Evolutionary conservation across 345 rosid genomes (phyloP).

Genomic region (Gynandropsis gynandra): DNA sequence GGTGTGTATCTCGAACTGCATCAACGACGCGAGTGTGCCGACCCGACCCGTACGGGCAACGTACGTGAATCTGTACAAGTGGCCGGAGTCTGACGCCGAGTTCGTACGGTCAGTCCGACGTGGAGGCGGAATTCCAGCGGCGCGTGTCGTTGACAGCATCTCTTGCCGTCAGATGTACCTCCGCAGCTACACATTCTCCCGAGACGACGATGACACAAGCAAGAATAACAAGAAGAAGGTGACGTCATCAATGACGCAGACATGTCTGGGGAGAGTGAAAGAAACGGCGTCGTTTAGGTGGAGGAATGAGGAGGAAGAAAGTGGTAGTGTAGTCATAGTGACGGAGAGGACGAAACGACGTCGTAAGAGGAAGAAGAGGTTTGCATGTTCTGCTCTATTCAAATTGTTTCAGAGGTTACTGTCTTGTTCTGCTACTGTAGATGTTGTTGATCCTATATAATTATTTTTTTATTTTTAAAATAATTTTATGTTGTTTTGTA

Average conservation of each 20-base stretch:
- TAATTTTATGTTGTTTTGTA: too few relatives aligned
- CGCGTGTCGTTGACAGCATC: slow-evolving; percentile 66
- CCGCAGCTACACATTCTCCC: slow-evolving; percentile 72
- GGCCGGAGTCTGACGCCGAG: slow-evolving; percentile 76
- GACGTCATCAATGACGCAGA: slow-evolving; percentile 9
- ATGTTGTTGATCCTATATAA: slow-evolving; percentile 29
- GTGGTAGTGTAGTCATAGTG: slow-evolving; percentile 17
- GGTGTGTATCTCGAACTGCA: slow-evolving; percentile 70
- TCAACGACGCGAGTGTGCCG: slow-evolving; percentile 48
- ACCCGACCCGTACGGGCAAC: slow-evolving; percentile 55
- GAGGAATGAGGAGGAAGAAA: slow-evolving; percentile 19
- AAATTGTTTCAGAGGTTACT: slow-evolving; percentile 38
- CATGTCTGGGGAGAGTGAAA: slow-evolving; percentile 38
- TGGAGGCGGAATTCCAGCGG: slow-evolving; percentile 19
- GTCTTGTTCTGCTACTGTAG: slow-evolving; percentile 37
- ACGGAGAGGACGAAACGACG: slow-evolving; percentile 32
- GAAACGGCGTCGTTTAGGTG: slow-evolving; percentile 24
- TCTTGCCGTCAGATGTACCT: slow-evolving; percentile 81
- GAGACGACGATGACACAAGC: slow-evolving; percentile 31
- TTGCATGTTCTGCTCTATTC: slow-evolving; percentile 42
- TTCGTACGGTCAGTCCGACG: slow-evolving; percentile 41
- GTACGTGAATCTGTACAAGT: slow-evolving; percentile 61
- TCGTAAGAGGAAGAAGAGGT: slow-evolving; percentile 47
- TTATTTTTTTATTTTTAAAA: too few relatives aligned
- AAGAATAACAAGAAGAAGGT: slow-evolving; percentile 13